phyloP scores from a whole-genome alignment of 2,329 filamentous ascomycete genomes.

The Huntiella savannae region DNA sequence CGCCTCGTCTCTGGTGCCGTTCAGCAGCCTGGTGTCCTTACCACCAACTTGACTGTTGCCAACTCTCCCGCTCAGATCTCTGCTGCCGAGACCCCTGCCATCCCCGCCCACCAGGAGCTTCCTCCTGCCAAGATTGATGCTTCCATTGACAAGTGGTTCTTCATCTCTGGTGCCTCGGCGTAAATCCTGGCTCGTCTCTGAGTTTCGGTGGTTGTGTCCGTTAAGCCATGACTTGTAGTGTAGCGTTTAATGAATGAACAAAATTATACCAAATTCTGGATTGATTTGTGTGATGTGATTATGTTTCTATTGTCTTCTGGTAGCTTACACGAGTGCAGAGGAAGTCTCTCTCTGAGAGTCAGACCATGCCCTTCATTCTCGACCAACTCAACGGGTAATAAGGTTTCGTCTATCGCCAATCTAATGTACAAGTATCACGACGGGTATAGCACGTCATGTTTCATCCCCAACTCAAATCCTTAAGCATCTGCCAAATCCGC shows the following conservation, averaged over 20 bases:
- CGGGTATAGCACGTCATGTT: background rate
- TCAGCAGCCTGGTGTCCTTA: slow-evolving; percentile 54
- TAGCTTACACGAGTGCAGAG: background rate
- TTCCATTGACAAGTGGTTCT: slow-evolving; percentile 99
- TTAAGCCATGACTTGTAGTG: too few species aligned
- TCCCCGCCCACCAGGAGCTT: slow-evolving; percentile 65
- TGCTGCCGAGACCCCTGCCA: slow-evolving; percentile 49
- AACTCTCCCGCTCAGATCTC: slow-evolving; percentile 57
- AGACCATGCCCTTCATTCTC: background rate
- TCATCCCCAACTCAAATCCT: background rate
- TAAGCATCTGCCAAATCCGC: slow-evolving; percentile 47
- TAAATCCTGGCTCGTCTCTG: slow-evolving; percentile 24
- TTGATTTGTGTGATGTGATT: background rate
- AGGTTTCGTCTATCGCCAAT: background rate
- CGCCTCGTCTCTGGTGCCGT: slow-evolving; percentile 85
- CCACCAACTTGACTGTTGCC: slow-evolving; percentile 60
- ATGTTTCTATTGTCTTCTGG: background rate
- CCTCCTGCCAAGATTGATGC: slow-evolving; percentile 75
- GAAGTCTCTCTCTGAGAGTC: background rate
- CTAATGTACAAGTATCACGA: slow-evolving; percentile 5
- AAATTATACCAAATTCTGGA: too few species aligned
- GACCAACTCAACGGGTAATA: too few species aligned
- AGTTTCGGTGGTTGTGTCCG: slow-evolving; percentile 13
- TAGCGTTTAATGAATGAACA: too few species aligned
- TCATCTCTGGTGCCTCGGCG: slow-evolving; percentile 90